Evolutionary conservation across 768 basidiomycete genomes (phyloP).

Genomic region (Amanita jacksonii): DNA sequence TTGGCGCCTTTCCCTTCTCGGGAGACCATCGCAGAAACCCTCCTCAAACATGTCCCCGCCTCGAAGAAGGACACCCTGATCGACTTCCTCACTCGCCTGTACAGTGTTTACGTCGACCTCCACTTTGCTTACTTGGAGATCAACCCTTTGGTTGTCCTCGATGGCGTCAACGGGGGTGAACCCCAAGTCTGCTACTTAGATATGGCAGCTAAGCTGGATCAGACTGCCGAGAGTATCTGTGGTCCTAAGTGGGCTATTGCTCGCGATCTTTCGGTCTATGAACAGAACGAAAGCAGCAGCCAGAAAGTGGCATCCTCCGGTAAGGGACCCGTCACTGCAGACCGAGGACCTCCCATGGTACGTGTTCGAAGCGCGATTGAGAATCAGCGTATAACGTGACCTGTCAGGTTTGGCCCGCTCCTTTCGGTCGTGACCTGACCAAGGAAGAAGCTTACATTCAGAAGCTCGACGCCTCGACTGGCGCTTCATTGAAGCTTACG

Average conservation of each 20-base stretch:
- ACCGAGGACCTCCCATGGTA: constrained; percentile 96
- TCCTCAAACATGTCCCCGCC: constrained; percentile 77
- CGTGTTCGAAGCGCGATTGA: constrained; percentile 13
- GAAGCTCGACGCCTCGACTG: constrained; percentile 93
- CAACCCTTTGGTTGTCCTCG: constrained; percentile 94
- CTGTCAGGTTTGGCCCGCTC: constrained; percentile 70
- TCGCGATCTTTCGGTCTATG: constrained; percentile 76
- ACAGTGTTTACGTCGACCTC: constrained; percentile 96
- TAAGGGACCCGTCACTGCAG: constrained; percentile 53
- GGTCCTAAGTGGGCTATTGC: constrained; percentile 99
- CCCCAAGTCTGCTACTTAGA: constrained; percentile 92
- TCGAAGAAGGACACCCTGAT: constrained; percentile 85
- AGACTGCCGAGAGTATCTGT: constrained; percentile 96
- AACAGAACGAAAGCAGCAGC: constrained; percentile 31
- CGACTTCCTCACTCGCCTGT: constrained; percentile 91
- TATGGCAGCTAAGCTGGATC: constrained; percentile 99
- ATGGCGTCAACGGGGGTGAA: constrained; percentile 55
- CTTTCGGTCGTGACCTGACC: constrained; percentile 95
- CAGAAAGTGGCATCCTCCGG: constrained; percentile 33
- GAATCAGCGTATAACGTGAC: background rate
- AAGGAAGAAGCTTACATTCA: constrained; percentile 99
- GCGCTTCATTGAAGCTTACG: constrained; percentile 96
- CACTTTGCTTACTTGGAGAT: constrained; percentile 99
- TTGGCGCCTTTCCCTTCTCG: constrained; percentile 72
- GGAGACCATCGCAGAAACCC: constrained; percentile 59